Evolutionary conservation across 305 asterid genomes (phyloP), one percentile per base, ranked within the genome.

Genomic region (Nicotiana rustica): DNA sequence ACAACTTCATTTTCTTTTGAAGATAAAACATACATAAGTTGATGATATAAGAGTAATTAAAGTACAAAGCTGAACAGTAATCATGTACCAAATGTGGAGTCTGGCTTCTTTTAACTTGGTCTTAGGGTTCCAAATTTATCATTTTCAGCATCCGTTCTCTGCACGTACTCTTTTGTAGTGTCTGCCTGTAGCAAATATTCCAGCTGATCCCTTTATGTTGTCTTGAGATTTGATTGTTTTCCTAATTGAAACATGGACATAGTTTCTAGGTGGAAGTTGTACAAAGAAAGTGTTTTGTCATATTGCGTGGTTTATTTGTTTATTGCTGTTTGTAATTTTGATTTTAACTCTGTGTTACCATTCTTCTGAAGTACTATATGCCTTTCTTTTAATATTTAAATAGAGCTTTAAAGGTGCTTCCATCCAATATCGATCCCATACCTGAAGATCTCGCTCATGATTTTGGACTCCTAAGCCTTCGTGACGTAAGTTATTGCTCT

Each of bases 391-490:
- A 77, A 65, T 87, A 78, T 90, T 89, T 82, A 55, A 49, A 49
- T 92, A 96, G 99, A 89, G 92, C 92, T 31, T 81, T 94, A 82
- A 91, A 91, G 91, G 85, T 86, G 85, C 85, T 96, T 87, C 95
- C 98, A 5, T 81, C 80, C 87, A 84, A 86, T 90, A 89, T 86
- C 67, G 99, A 96, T 90, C 99, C 98, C 85, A 92, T 96, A 79
- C 99, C 99, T 78, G 86, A 90, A 86, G 89, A 85, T 84, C 85
- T 94, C 76, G 86, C 88, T 82, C 90, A 86, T 84, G 94, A 89
- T 55, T 90, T 93, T 88, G 88, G 89, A 77, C 97, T 96, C 62
- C 81, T 87, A 82, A 70, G 91, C 88, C 99, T 96, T 82, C 89
- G 82, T 83, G 91, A 93, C 85, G 99, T 96, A 91, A 86, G 97